phyloP scores from a whole-genome alignment of 768 basidiomycete genomes.

The Terana coerulea region DNA sequence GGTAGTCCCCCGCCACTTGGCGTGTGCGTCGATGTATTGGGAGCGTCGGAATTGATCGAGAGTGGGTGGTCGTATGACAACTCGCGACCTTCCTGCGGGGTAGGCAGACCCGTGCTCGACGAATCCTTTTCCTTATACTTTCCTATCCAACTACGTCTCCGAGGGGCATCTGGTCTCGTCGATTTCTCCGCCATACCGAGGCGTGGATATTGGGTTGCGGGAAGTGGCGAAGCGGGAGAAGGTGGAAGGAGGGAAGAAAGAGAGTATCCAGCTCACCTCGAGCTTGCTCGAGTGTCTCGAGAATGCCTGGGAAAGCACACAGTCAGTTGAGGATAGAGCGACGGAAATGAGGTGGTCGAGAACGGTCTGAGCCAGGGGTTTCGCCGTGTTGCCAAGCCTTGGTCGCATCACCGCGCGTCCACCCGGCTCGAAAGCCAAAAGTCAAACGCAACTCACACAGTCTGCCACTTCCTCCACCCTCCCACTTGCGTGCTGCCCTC shows the following conservation, averaged over 20 bases:
- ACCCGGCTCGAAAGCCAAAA: constrained; percentile 2
- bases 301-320: constrained; percentile 16
- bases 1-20: constrained; percentile 16
- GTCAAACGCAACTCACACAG: constrained; percentile 9
- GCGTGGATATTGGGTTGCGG: not conserved
- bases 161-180: constrained; percentile 19
- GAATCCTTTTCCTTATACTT: constrained; percentile 24
- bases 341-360: not conserved
- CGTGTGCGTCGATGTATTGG: constrained; percentile 18
- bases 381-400: constrained; percentile 13
- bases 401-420: not conserved
- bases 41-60: constrained; percentile 16
- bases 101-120: constrained; percentile 16
- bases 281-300: constrained; percentile 19
- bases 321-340: not conserved
- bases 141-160: constrained; percentile 27
- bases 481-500: constrained; percentile 13
- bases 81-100: constrained; percentile 30
- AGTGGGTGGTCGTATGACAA: constrained; percentile 25
- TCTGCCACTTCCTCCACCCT: constrained; percentile 10
- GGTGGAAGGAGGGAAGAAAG: constrained; percentile 3
- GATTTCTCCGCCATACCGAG: constrained; percentile 23
- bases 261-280: constrained; percentile 24
- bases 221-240: no score
- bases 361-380: not conserved